phyloP scores from a whole-genome alignment of 2,329 filamentous ascomycete species.

The Chrysosporium keratinophilum region DNA sequence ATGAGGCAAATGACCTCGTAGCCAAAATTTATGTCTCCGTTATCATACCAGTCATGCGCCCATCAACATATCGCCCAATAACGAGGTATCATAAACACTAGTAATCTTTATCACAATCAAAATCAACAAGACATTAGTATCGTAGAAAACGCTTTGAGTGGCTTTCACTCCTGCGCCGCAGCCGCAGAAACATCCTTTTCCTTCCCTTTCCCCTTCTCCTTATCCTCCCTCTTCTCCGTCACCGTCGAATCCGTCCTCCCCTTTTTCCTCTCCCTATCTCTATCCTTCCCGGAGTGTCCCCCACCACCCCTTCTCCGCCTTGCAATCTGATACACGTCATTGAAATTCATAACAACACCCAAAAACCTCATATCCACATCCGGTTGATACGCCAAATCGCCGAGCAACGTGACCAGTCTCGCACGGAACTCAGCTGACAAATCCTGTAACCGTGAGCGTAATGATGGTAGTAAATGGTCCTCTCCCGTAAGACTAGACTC shows the following conservation, averaged over 20 bases:
- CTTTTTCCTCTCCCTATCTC: constrained; percentile 25
- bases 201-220: constrained; percentile 20
- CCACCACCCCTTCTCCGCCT: constrained; percentile 43
- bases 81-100: background rate
- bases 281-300: constrained; percentile 27
- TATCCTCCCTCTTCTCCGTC: constrained; percentile 21
- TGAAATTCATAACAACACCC: constrained; percentile 97
- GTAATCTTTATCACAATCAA: background rate
- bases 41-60: constrained; percentile 5
- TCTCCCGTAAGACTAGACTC: constrained; percentile 22
- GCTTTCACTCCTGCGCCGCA: background rate
- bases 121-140: background rate
- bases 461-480: constrained; percentile 59
- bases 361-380: constrained; percentile 94
- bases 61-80: background rate
- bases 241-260: constrained; percentile 26
- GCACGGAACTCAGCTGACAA: constrained; percentile 67
- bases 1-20: background rate
- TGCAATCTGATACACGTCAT: constrained; percentile 81
- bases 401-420: constrained; percentile 68
- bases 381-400: constrained; percentile 83
- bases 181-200: background rate
- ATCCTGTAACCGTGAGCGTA: constrained; percentile 62
- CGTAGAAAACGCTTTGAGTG: background rate
- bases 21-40: background rate